Evolutionary conservation across 306 rosid species (phyloP).

Genomic region (Coriaria nepalensis): DNA sequence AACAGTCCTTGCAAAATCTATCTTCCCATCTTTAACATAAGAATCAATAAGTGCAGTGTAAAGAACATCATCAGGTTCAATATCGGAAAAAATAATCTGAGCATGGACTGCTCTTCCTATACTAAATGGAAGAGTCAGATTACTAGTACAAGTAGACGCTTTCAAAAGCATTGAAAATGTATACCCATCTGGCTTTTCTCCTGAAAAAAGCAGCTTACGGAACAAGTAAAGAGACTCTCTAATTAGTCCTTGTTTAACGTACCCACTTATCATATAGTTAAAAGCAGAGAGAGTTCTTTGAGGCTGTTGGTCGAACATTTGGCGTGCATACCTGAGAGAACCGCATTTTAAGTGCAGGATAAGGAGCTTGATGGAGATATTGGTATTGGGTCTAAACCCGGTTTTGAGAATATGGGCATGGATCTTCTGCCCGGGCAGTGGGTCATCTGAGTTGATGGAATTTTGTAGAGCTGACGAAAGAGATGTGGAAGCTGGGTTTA

Average conservation of each 20-base stretch:
- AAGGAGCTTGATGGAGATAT: slow-evolving; percentile 66
- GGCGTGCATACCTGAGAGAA: slow-evolving; percentile 50
- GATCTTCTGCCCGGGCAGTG: slow-evolving; percentile 61
- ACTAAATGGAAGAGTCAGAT: slow-evolving; percentile 18
- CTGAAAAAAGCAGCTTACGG: slow-evolving; percentile 37
- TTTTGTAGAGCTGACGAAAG: slow-evolving; percentile 44
- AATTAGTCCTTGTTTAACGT: slow-evolving; percentile 44
- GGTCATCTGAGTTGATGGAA: slow-evolving; percentile 56
- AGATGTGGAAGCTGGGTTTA: slow-evolving; percentile 16
- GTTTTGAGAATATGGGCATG: slow-evolving; percentile 67
- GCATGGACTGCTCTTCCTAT: slow-evolving; percentile 59
- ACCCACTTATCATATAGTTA: slow-evolving; percentile 63
- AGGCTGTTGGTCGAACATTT: slow-evolving; percentile 57
- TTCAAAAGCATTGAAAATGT: slow-evolving; percentile 72
- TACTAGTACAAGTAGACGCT: slow-evolving; percentile 36
- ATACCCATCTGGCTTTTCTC: slow-evolving; percentile 60
- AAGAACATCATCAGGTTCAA: slow-evolving; percentile 59
- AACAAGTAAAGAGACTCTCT: slow-evolving; percentile 39
- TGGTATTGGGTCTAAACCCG: slow-evolving; percentile 58
- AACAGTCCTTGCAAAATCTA: slow-evolving; percentile 50
- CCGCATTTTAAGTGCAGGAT: slow-evolving; percentile 48
- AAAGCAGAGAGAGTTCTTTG: slow-evolving; percentile 52
- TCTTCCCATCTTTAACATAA: slow-evolving; percentile 50
- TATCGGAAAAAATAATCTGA: slow-evolving; percentile 46
- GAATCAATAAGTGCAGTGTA: slow-evolving; percentile 65